Base-by-base conservation (phyloP, 371 early-diverging fungal genomes). In the Polyrhizophydium stewartii region DNA sequence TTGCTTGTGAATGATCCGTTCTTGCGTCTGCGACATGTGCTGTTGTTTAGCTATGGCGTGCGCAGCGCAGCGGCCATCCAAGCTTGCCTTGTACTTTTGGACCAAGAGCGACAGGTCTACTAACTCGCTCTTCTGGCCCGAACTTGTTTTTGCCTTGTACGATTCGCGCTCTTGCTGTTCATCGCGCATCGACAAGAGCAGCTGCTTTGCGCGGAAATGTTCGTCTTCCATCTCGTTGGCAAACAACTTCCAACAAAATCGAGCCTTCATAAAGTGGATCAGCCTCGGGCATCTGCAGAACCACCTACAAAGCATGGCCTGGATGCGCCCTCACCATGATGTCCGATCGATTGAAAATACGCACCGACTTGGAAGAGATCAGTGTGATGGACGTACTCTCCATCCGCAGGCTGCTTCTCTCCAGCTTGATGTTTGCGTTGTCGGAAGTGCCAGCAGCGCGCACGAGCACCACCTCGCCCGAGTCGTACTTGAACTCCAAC, bases 311-410 rank as follows among this genome's bases (percentile, higher is more conserved):
- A 7, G 35, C 35, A 35, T 3, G 35, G 13, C 7, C 3, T 35
- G 35, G 13, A 35, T 3, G 35, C 7, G 35, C n/a, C 5, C 53
- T 22, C 16, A 81, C 81, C 72, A 78, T 68, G 24, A 75, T 69
- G 17, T 80, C 75, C 31, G 75, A 72, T 0, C 69, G 51, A 41
- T 82, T 82, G 58, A 64, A 56, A 1, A 82, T 63, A 41, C 61
- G 64, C 17, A 79, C 46, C 1, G 59, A 59, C 52, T 79, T 76
- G 37, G 65, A 56, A 12, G 76, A 75, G 0, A 64, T 52, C 33
- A 78, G 56, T 13, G 66, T 67, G 40, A 79, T 80, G 57, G 72
- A 78, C 1, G 83, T 79, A 50, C 60, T 75, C 25, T 78, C 73
- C 62, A 82, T 62, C 38, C 56, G 56, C 19, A 82, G 31, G 45